Evolutionary conservation across 2,329 filamentous ascomycete genomes (phyloP), one percentile per base, ranked within the genome.

Genomic region (Aspergillus fijiensis): DNA sequence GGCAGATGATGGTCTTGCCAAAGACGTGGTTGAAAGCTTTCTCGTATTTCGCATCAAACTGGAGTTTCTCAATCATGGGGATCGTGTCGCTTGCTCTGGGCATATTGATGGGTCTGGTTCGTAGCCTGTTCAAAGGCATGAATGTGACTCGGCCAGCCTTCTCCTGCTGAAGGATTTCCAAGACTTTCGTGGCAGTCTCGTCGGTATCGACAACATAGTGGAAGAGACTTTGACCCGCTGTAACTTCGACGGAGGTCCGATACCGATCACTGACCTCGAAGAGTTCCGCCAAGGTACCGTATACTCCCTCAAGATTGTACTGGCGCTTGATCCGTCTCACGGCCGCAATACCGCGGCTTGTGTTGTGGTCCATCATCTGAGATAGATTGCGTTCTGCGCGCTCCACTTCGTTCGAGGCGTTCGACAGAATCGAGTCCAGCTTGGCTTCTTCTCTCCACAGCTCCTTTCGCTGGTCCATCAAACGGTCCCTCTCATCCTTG

Each of bases 161-260:
- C 66, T 91, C 87, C 65, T 87, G 88, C 72, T 92, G 89, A 29
- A 99, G 81, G 14, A 87, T 85, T 66, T 94, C 89, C 49, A 95
- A 87, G 35, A 97, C 85, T 66, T 87, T 86, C 1, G 91, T 92
- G 0, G 93, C 92, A 0, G 93, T 97, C 47, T 90, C 87, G 62
- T 96, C 92, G 53, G 89, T 94, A 74, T 99, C 94, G 49, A 98
- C 94, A 11, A 99, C 88, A 66, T 96, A 96, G 76, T 99, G 92
- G 78, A 99, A 99, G 9, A 99, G 82, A 73, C 92, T 96, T 64
- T 88, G 89, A 19, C 95, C 95, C 2, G 94, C 95, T 55, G 93
- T 95, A 68, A 96, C 92, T 77, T 99, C 95, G 10, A 96, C 89
- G 2, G 95, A 92, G 11, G 93, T 87, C 62, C 92, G 87, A 77